A percentile compares a stretch with the other conserved stretches of the same genome.
phyloP scores from a whole-genome alignment of 2,329 filamentous ascomycete species.

The Lecanicillium sp. region DNA sequence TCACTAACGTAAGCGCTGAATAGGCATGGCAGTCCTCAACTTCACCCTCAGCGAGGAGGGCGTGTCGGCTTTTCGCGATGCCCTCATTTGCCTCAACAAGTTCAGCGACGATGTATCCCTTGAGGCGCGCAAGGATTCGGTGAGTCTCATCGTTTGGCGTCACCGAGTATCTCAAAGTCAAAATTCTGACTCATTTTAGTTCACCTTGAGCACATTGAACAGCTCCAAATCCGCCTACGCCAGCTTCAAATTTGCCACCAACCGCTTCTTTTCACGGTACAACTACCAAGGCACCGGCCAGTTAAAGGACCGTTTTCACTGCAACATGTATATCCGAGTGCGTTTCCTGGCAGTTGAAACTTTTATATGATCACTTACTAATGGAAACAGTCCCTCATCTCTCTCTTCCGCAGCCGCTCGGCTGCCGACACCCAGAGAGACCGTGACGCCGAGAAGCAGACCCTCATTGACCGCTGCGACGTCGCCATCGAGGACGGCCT shows the following conservation, averaged over 20 bases:
- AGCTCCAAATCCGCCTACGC: slow-evolving; percentile 76
- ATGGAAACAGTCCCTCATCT: slow-evolving; percentile 53
- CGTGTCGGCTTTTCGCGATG: slow-evolving; percentile 64
- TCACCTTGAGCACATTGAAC: slow-evolving; percentile 70
- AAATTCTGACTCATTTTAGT: slow-evolving; percentile 43
- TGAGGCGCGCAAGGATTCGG: slow-evolving; percentile 64
- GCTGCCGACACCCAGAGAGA: slow-evolving; percentile 48
- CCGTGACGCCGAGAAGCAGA: slow-evolving; percentile 54
- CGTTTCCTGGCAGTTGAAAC: slow-evolving; percentile 15
- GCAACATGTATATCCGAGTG: slow-evolving; percentile 67
- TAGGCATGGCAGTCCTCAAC: slow-evolving; percentile 57
- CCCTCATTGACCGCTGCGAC: slow-evolving; percentile 67
- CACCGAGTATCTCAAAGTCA: neutral
- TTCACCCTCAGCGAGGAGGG: slow-evolving; percentile 72
- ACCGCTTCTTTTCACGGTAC: slow-evolving; percentile 68
- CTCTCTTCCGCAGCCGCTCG: slow-evolving; percentile 64
- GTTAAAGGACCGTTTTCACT: slow-evolving; percentile 60
- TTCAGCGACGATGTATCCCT: slow-evolving; percentile 75
- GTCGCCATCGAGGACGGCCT: slow-evolving; percentile 66
- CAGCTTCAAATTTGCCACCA: slow-evolving; percentile 61
- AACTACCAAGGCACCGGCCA: slow-evolving; percentile 52
- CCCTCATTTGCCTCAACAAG: slow-evolving; percentile 67
- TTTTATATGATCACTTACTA: neutral
- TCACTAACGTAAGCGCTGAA: no score
- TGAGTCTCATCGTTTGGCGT: slow-evolving; percentile 26